Evolutionary conservation across 2,329 filamentous ascomycete genomes (phyloP).

Genomic region (Calycina herbarum): DNA sequence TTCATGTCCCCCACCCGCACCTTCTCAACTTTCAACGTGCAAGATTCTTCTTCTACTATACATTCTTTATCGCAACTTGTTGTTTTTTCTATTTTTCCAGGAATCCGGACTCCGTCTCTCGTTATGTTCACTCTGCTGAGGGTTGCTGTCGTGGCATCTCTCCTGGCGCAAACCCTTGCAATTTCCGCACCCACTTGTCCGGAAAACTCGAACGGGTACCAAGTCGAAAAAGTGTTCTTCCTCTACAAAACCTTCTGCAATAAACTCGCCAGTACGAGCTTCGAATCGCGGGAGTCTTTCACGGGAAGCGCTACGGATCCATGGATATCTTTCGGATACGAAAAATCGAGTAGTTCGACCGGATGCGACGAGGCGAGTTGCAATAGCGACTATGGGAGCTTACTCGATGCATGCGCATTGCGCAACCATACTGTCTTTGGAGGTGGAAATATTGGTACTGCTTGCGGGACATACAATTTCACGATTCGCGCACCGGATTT

Average conservation of each 20-base stretch:
- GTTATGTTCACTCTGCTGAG: slow-evolving; percentile 2
- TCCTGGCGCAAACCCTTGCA: slow-evolving; percentile 7
- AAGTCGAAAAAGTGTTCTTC: slow-evolving; percentile 15
- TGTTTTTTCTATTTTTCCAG: not conserved
- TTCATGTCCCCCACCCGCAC: slow-evolving; percentile 6
- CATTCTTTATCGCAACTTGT: not conserved
- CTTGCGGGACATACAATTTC: slow-evolving; percentile 20
- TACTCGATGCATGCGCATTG: slow-evolving; percentile 15
- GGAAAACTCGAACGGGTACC: slow-evolving; percentile 13
- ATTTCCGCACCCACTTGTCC: slow-evolving; percentile 15
- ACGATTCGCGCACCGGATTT: slow-evolving; percentile 15
- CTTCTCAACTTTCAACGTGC: not conserved
- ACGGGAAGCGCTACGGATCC: slow-evolving; percentile 13
- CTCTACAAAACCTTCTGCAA: slow-evolving; percentile 21
- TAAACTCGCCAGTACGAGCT: slow-evolving; percentile 12
- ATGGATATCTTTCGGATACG: slow-evolving; percentile 20
- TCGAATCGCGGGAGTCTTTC: slow-evolving; percentile 12
- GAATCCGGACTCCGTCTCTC: not conserved
- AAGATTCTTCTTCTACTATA: not conserved
- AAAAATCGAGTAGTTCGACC: not conserved
- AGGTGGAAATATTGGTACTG: slow-evolving; percentile 13
- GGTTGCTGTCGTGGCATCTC: not conserved
- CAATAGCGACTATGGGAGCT: slow-evolving; percentile 9
- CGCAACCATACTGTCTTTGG: slow-evolving; percentile 18
- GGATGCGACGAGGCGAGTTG: slow-evolving; percentile 9